A percentile compares a stretch with the other conserved stretches of the same genome.
Conservation (phyloP, 345 rosid genomes). For the Eutrema heterophyllum region DNA sequence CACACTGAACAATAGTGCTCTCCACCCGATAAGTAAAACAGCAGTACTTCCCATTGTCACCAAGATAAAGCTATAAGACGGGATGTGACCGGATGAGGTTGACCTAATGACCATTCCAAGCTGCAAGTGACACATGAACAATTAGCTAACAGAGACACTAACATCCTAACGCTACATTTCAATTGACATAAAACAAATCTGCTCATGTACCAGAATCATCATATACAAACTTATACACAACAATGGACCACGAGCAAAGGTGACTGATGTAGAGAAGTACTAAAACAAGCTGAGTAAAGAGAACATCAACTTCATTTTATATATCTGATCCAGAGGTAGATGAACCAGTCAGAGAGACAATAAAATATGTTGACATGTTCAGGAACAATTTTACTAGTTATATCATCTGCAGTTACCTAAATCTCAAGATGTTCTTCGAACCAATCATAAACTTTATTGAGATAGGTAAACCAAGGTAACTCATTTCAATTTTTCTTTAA, state of each 20-base stretch:
- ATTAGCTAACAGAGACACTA: background rate
- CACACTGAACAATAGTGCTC: conserved; percentile 48
- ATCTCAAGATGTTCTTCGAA: too few relatives aligned
- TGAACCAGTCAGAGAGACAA: too few relatives aligned
- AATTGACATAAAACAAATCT: background rate
- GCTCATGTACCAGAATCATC: too few relatives aligned
- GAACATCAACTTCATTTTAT: background rate
- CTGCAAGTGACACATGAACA: conserved; percentile 29
- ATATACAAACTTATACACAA: background rate
- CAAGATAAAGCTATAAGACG: conserved; percentile 46
- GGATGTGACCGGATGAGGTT: conserved; percentile 50
- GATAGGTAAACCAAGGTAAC: too few relatives aligned
- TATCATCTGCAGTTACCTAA: too few relatives aligned
- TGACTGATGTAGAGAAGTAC: background rate
- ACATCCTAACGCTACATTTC: background rate
- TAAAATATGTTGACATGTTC: too few relatives aligned
- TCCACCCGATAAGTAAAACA: conserved; percentile 72
- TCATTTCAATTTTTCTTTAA: background rate
- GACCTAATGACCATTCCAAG: conserved; percentile 59
- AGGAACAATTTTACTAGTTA: too few relatives aligned
- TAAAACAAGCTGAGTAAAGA: too few relatives aligned
- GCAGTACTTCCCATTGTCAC: conserved; percentile 75
- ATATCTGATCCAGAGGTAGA: background rate
- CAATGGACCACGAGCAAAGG: background rate
- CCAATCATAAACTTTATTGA: too few relatives aligned